phyloP scores from a whole-genome alignment of 495 filamentous ascomycete species.

The Corynascus novoguineensis region DNA sequence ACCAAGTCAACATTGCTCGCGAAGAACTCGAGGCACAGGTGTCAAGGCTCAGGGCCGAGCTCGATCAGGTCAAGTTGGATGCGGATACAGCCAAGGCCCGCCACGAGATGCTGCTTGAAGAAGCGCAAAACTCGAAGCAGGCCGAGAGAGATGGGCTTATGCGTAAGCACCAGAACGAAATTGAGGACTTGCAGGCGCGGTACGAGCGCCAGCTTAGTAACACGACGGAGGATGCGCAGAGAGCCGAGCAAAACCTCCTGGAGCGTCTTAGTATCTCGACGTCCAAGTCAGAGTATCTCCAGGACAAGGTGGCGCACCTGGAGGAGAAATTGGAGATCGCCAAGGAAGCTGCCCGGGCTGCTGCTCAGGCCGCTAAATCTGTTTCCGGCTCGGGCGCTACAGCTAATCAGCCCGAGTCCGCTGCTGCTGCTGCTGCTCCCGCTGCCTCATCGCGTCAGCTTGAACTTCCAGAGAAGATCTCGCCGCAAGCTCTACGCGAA shows the following conservation, averaged over 20 bases:
- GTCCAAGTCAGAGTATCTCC: conserved; percentile 70
- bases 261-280: conserved; percentile 72
- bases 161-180: conserved; percentile 63
- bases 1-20: conserved; percentile 73
- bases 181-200: conserved; percentile 59
- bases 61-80: conserved; percentile 67
- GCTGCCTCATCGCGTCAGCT: conserved; percentile 33
- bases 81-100: conserved; percentile 66
- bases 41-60: conserved; percentile 57
- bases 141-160: conserved; percentile 61
- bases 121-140: conserved; percentile 59
- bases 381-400: conserved; percentile 41
- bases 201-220: conserved; percentile 70
- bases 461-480: conserved; percentile 73
- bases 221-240: conserved; percentile 64
- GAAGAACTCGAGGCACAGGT: conserved; percentile 71
- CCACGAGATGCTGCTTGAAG: conserved; percentile 73
- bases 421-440: conserved; percentile 9
- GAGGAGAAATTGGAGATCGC: conserved; percentile 85
- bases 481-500: conserved; percentile 88
- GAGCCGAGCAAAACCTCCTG: conserved; percentile 58
- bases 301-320: conserved; percentile 73
- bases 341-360: conserved; percentile 82
- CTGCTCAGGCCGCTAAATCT: conserved; percentile 73
- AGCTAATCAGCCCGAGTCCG: conserved; percentile 10